These are phyloP conservation scores for Magnusiomyces sp. DNA, from an alignment of 1,139 yeast species.

Conservation along the genomic window DNA sequence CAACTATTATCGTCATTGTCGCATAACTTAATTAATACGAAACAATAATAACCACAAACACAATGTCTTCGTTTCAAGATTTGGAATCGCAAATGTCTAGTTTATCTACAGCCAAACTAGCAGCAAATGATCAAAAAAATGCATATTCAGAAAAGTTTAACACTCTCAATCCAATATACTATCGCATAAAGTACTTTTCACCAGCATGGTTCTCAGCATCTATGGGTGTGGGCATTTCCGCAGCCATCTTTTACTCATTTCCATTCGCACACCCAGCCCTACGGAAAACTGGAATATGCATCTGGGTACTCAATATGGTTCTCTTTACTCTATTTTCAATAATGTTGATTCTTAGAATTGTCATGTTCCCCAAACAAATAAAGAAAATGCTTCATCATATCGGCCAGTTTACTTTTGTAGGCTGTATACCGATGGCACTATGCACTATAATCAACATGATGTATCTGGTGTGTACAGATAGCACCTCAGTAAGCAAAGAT, in stretches of 20 bases:
- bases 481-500: too few relatives aligned
- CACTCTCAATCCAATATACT: too few relatives aligned
- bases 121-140: too few relatives aligned
- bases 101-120: too few relatives aligned
- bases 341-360: constrained; percentile 36
- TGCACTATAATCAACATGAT: constrained; percentile 55
- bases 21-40: too few relatives aligned
- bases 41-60: too few relatives aligned
- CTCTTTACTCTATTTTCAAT: constrained; percentile 38
- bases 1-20: too few relatives aligned
- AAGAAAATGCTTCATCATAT: constrained; percentile 38
- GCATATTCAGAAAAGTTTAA: too few relatives aligned
- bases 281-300: constrained; percentile 45
- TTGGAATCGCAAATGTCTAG: too few relatives aligned
- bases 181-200: constrained; percentile 10
- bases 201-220: constrained; percentile 51
- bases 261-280: constrained; percentile 48
- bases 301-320: constrained; percentile 46
- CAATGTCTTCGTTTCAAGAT: too few relatives aligned
- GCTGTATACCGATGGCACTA: constrained; percentile 73
- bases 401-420: constrained; percentile 52
- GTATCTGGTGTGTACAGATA: constrained; percentile 30
- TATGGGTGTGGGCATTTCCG: constrained; percentile 81
- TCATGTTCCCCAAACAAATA: constrained; percentile 33
- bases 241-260: constrained; percentile 50